phyloP scores from a whole-genome alignment of 2,329 filamentous ascomycete species.

The Beauveria asiatica region DNA sequence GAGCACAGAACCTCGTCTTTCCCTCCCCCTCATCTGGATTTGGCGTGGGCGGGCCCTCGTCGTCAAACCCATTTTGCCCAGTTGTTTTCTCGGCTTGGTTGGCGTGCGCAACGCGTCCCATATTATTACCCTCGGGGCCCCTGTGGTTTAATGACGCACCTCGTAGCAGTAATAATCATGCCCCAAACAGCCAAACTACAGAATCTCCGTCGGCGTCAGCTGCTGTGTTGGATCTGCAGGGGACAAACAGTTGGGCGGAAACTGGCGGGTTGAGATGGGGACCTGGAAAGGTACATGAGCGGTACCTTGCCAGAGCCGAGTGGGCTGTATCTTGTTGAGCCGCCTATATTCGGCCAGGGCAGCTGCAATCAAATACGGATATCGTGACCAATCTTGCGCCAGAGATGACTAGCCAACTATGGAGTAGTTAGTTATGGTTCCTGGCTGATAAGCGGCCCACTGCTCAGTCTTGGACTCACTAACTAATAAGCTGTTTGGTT shows the following conservation, averaged over 20 bases:
- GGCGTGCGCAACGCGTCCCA: background rate
- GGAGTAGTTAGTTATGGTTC: too few species aligned
- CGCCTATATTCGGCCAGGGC: background rate
- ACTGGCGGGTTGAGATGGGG: constrained; percentile 8
- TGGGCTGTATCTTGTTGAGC: constrained; percentile 2
- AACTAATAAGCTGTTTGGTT: background rate
- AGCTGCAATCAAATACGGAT: background rate
- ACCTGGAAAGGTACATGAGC: background rate
- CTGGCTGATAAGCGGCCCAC: constrained; percentile 7
- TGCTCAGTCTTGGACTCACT: background rate
- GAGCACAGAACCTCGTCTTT: background rate
- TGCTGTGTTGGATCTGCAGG: constrained; percentile 6
- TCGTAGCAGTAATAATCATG: background rate
- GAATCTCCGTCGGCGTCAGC: background rate
- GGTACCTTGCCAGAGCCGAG: background rate
- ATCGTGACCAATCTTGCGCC: background rate
- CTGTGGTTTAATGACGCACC: constrained; percentile 3
- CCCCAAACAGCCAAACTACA: background rate
- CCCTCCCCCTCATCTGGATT: constrained; percentile 10
- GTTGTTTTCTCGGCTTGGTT: background rate
- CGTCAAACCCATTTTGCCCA: background rate
- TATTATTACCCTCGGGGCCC: constrained; percentile 6
- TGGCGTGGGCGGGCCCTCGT: constrained; percentile 2
- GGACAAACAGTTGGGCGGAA: constrained; percentile 11
- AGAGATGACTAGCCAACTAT: background rate